Evolutionary conservation across 1,284 basidiomycete species (phyloP).

Genomic region (Ganoderma lucidum): DNA sequence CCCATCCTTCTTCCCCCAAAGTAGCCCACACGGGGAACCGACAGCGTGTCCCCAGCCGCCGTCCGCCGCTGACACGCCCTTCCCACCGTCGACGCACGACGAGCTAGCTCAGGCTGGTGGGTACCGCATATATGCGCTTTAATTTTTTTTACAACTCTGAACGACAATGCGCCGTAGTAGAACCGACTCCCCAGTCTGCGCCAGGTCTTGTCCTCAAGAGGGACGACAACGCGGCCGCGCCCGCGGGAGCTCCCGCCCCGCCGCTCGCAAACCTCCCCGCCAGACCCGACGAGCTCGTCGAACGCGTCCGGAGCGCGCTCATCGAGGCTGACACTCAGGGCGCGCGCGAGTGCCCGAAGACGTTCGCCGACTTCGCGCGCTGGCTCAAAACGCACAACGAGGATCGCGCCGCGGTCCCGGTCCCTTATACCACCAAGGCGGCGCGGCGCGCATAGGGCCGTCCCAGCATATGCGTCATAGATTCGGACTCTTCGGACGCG

Average conservation of each 20-base stretch:
- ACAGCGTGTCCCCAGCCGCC: background rate
- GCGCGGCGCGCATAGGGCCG: too few relatives aligned
- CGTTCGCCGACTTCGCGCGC: background rate
- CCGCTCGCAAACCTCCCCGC: too few relatives aligned
- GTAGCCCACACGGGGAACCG: background rate
- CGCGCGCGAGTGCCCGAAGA: background rate
- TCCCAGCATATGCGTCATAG: too few relatives aligned
- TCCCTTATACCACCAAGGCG: too few relatives aligned
- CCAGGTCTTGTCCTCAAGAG: background rate
- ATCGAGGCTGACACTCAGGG: background rate
- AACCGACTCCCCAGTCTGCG: background rate
- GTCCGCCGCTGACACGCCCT: background rate
- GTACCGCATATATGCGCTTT: background rate
- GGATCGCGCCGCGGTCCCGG: background rate
- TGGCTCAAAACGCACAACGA: background rate
- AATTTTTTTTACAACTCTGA: too few relatives aligned
- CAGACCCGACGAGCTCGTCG: background rate
- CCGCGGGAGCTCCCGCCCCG: background rate
- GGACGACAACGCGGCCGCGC: background rate
- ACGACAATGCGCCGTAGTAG: too few relatives aligned
- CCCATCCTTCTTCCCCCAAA: background rate
- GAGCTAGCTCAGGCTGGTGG: background rate
- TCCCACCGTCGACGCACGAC: background rate
- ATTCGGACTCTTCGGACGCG: too few relatives aligned
- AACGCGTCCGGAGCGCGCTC: background rate